phyloP scores from a whole-genome alignment of 139 green algal species.

The Picochlorum sp. region DNA sequence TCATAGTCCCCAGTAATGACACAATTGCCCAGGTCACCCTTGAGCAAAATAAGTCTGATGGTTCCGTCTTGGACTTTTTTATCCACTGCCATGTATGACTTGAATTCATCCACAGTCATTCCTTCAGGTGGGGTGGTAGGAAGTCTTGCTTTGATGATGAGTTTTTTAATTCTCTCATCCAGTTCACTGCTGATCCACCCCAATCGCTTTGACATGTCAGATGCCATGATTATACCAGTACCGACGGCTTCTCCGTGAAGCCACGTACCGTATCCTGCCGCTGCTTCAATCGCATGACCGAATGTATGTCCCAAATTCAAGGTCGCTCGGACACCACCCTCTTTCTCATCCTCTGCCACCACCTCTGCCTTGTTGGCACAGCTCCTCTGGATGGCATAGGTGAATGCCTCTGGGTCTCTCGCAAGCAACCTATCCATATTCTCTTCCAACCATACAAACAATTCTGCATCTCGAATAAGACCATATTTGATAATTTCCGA shows the following conservation, averaged over 20 bases:
- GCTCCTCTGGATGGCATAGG: slow-evolving; percentile 85
- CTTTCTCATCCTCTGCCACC: slow-evolving; percentile 86
- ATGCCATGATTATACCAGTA: slow-evolving; percentile 91
- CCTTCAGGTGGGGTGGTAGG: slow-evolving; percentile 50
- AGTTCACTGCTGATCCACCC: slow-evolving; percentile 88
- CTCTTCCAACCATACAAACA: slow-evolving; percentile 93
- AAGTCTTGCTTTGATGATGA: slow-evolving; percentile 64
- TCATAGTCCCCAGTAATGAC: slow-evolving; percentile 95
- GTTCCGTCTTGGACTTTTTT: slow-evolving; percentile 92
- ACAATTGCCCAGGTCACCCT: slow-evolving; percentile 81
- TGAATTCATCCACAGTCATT: slow-evolving; percentile 80
- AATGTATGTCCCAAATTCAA: slow-evolving; percentile 99
- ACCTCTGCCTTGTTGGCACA: slow-evolving; percentile 96
- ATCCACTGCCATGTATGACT: slow-evolving; percentile 87
- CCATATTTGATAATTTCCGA: slow-evolving; percentile 98
- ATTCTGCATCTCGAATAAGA: slow-evolving; percentile 82
- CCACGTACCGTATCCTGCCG: slow-evolving; percentile 59
- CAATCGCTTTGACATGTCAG: slow-evolving; percentile 80
- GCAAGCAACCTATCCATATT: slow-evolving; percentile 83
- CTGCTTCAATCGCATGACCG: slow-evolving; percentile 95
- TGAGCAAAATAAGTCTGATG: slow-evolving; percentile 89
- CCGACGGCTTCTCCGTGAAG: slow-evolving; percentile 93
- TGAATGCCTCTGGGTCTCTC: slow-evolving; percentile 70
- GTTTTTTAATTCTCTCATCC: slow-evolving; percentile 42
- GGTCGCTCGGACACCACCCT: slow-evolving; percentile 90